Conservation (phyloP, 257 asterid species). For the Echites panduratus region DNA sequence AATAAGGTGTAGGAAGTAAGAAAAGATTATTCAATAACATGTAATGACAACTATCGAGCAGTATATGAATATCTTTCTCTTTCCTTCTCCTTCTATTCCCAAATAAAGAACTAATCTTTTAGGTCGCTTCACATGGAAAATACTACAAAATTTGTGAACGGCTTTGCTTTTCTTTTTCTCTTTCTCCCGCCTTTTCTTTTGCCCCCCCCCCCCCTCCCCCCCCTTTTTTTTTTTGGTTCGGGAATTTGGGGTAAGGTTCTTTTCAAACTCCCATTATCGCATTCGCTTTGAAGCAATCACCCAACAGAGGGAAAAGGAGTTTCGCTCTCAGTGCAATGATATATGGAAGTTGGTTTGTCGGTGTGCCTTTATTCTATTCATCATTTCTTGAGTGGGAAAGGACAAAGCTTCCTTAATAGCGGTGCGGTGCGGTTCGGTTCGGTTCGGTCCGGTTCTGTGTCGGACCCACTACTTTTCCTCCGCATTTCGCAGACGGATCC, state of each 20-base stretch:
- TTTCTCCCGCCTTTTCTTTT: too few species aligned
- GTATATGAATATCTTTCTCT: slow-evolving; percentile 4
- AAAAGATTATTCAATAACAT: slow-evolving; percentile 26
- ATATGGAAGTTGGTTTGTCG: slow-evolving; percentile 5
- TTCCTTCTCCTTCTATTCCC: slow-evolving; percentile 3
- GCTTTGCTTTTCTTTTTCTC: background rate
- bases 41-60: slow-evolving; percentile 25
- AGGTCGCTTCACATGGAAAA: slow-evolving; percentile 50
- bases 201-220: too few species aligned
- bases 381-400: background rate
- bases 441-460: background rate
- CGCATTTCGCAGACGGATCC: too few species aligned
- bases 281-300: too few species aligned
- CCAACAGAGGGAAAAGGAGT: too few species aligned
- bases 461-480: too few species aligned
- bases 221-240: too few species aligned
- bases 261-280: background rate
- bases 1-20: slow-evolving; percentile 2
- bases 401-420: background rate
- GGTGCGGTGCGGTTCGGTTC: background rate
- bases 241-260: background rate
- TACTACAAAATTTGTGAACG: background rate
- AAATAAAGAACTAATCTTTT: slow-evolving; percentile 6
- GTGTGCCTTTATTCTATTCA: slow-evolving; percentile 6
- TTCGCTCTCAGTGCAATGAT: too few species aligned